These are phyloP conservation scores for Suhomyces sp. DNA, from an alignment of 805 yeast genomes.

Conservation along the genomic window DNA sequence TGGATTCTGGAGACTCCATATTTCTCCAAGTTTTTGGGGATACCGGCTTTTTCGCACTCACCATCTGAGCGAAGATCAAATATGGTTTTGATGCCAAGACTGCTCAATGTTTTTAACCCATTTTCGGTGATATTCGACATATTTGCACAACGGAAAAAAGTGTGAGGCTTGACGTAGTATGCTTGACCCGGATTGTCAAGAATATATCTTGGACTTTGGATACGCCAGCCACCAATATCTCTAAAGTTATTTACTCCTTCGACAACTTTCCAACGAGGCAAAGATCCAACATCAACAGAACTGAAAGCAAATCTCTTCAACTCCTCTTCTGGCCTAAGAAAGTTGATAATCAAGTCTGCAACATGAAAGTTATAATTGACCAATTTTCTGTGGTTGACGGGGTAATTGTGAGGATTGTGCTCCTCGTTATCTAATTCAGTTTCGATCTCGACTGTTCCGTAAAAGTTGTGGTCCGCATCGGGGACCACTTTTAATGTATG, in stretches of 20 bases:
- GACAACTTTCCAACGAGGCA: conserved; percentile 56
- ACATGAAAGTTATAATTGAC: conserved; percentile 62
- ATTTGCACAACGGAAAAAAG: conserved; percentile 63
- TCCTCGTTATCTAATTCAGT: conserved; percentile 31
- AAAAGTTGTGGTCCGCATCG: conserved; percentile 80
- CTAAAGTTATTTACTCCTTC: conserved; percentile 73
- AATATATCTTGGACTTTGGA: conserved; percentile 28
- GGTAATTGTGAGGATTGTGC: conserved; percentile 37
- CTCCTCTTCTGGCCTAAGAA: conserved; percentile 47
- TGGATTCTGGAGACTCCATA: conserved; percentile 49
- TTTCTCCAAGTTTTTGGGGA: conserved; percentile 31
- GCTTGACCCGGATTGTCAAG: conserved; percentile 9
- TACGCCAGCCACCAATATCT: conserved; percentile 75
- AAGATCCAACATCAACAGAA: conserved; percentile 33
- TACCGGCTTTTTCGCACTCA: conserved; percentile 51
- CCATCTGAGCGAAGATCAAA: conserved; percentile 67
- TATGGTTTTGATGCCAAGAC: conserved; percentile 49
- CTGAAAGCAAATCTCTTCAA: conserved; percentile 48
- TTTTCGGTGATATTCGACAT: conserved; percentile 47
- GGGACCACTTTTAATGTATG: conserved; percentile 56
- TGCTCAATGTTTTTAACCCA: conserved; percentile 44
- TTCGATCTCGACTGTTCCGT: conserved; percentile 45
- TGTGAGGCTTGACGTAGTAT: conserved; percentile 49
- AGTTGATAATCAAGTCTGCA: conserved; percentile 46
- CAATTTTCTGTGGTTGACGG: conserved; percentile 40